Evolutionary conservation across 495 filamentous ascomycete species (phyloP).

Genomic region (Xylaria venustula): DNA sequence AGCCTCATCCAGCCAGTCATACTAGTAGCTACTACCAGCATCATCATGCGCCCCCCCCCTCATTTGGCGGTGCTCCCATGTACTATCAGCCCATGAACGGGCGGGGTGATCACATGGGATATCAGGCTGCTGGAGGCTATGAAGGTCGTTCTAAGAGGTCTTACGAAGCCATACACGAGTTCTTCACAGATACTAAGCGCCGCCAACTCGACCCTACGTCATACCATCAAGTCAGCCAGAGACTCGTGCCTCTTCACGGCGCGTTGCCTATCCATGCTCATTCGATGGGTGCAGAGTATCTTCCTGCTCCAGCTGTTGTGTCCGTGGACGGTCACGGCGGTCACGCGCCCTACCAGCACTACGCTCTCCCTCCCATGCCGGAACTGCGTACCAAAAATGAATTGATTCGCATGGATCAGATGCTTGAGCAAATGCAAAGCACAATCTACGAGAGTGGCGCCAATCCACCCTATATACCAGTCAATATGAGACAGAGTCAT

Average conservation of each 20-base stretch:
- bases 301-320: conserved; percentile 42
- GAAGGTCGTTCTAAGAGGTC: conserved; percentile 70
- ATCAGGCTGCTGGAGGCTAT: conserved; percentile 52
- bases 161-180: conserved; percentile 86
- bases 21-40: conserved; percentile 57
- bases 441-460: conserved; percentile 94
- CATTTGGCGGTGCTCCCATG: conserved; percentile 49
- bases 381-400: conserved; percentile 92
- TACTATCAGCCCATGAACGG: conserved; percentile 67
- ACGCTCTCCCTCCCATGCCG: conserved; percentile 80
- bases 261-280: conserved; percentile 64
- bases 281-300: conserved; percentile 63
- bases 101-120: conserved; percentile 47
- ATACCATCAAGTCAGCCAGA: conserved; percentile 77
- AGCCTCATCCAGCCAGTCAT: conserved; percentile 43
- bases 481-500: conserved; percentile 67
- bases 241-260: conserved; percentile 70
- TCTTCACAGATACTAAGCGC: conserved; percentile 89
- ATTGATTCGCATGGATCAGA: conserved; percentile 83
- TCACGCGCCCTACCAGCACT: conserved; percentile 57
- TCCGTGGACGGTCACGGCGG: conserved; percentile 53
- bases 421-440: conserved; percentile 90
- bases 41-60: conserved; percentile 52
- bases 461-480: conserved; percentile 46
- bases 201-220: conserved; percentile 82